Evolutionary conservation across 192 early-diverging fungal genomes (phyloP), one percentile per base, ranked within the genome.

Genomic region (Mortierella claussenii): DNA sequence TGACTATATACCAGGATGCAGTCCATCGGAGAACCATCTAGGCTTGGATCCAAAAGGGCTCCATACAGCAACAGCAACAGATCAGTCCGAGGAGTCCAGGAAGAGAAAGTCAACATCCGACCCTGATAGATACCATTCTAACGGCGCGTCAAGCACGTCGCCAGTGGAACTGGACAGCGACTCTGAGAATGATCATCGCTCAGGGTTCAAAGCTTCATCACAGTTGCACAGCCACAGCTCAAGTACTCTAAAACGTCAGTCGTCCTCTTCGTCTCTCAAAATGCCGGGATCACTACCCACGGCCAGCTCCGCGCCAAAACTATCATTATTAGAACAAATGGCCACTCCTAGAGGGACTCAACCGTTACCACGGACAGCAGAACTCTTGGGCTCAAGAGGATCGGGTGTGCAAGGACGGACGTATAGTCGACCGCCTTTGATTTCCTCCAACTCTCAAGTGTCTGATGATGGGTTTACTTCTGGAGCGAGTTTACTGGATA

Each of bases 381-480:
- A 56, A 10, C 30, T 47, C 11, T 28, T 47, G 30, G 33, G 21
- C 31, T 11, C 30, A 4, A 60, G 26, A 61, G 18, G 32, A 53
- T 24, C 30, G 12, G 44, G 12, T 32, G 15, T 21, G n/a, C 10
- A 42, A n/a, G 37, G 48, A 13, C 21, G 27, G 26, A 42, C 40
- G 13, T 20, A 8, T 2, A 18, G 10, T 37, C 56, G 70, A 11
- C 63, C 70, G 6, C n/a, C 23, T 20, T 23, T 66, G 4, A 12
- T 49, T 11, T 55, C 48, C 13, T 53, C 32, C 21, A 17, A 32
- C 11, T 66, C 71, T 1, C 26, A 18, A 23, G 26, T 75, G 12
- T 75, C 73, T 4, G 73, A 76, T 36, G 73, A 76, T 50, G 73
- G 73, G 0, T 76, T 76, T 53, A 30, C 20, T 6, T 76, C 73